Evolutionary conservation across 2,329 filamentous ascomycete species (phyloP).

Genomic region (Colletotrichum ledebouriae): DNA sequence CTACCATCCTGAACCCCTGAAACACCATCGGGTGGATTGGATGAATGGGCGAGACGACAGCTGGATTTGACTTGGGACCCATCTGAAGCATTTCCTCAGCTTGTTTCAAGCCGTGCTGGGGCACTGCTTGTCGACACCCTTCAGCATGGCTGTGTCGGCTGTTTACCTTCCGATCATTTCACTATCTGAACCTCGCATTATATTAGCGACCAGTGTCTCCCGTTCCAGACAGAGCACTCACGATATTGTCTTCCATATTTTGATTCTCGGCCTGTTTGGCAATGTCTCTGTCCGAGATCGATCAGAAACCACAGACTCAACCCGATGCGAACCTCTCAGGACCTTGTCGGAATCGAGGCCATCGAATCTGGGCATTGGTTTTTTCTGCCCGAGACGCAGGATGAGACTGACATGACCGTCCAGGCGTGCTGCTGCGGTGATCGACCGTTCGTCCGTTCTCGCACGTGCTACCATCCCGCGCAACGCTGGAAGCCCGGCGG

Average conservation of each 20-base stretch:
- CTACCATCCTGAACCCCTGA: constrained; percentile 28
- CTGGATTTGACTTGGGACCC: constrained; percentile 15
- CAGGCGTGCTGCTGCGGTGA: not conserved
- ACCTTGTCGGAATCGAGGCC: constrained; percentile 6
- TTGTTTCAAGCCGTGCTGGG: constrained; percentile 27
- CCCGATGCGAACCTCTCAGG: too few relatives aligned
- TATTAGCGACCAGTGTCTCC: constrained; percentile 14
- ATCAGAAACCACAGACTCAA: not conserved
- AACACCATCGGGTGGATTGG: constrained; percentile 16
- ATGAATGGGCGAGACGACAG: constrained; percentile 8
- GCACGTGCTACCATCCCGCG: constrained; percentile 7
- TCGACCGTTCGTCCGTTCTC: constrained; percentile 3
- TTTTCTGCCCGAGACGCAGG: not conserved
- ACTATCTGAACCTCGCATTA: constrained; percentile 5
- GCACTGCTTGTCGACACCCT: constrained; percentile 14
- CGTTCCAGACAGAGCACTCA: constrained; percentile 26
- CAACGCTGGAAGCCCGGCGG: not conserved
- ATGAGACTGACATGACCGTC: constrained; percentile 1
- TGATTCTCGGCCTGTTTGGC: constrained; percentile 24
- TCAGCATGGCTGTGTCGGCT: not conserved
- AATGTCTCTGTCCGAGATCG: constrained; percentile 17
- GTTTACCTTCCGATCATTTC: constrained; percentile 32
- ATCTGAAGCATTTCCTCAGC: constrained; percentile 26
- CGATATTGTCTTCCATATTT: constrained; percentile 22
- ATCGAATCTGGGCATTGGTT: not conserved